Base-by-base conservation (phyloP, 345 rosid species). In the Excoecaria cochinchinensis region DNA sequence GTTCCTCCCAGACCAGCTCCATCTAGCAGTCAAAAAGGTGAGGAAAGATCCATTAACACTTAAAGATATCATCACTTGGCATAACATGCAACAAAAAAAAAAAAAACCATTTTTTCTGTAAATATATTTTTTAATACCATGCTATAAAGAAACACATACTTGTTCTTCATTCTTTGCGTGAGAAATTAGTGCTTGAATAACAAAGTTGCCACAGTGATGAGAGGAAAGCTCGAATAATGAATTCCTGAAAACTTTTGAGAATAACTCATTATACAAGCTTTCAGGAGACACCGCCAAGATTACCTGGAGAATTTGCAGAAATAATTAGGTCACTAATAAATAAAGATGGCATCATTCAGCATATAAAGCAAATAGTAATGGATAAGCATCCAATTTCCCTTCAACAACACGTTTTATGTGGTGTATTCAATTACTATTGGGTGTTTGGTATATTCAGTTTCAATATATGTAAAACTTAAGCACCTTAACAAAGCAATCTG, bases 201-300 rank as follows among this genome's bases (percentile, higher is more conserved):
- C 99, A 77, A 95, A 95, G 86, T 92, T 95, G 58, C 97, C 97
- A 84, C 93, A 91, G n/a, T 79, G 89, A 79, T 95, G 85, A 62
- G 96, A 88, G 76, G 99, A 84, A 73, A 93, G 93, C 78, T 90
- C 78, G 70, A 83, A 87, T 75, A 93, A 77, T 1, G 97, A 89
- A 76, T 85, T 87, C 86, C 79, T 86, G 84, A 91, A 95, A 76
- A 95, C 75, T 78, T 90, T 91, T 56, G 67, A 64, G 75, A 93
- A 84, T 80, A 95, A 72, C 78, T 89, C 93, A 52, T 83, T 68
- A 79, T 89, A 93, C 90, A 95, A 78, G 76, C 83, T 84, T 79
- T 88, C 91, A 59, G 99, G 93, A 70, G 95, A 87, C 76, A 93
- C 98, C 81, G 87, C 95, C 82, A 95, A 69, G 83, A 95, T 88